These are phyloP conservation scores for Teratosphaeriaceae sp. DNA, from an alignment of 2,329 filamentous ascomycete genomes.

Conservation along the genomic window DNA sequence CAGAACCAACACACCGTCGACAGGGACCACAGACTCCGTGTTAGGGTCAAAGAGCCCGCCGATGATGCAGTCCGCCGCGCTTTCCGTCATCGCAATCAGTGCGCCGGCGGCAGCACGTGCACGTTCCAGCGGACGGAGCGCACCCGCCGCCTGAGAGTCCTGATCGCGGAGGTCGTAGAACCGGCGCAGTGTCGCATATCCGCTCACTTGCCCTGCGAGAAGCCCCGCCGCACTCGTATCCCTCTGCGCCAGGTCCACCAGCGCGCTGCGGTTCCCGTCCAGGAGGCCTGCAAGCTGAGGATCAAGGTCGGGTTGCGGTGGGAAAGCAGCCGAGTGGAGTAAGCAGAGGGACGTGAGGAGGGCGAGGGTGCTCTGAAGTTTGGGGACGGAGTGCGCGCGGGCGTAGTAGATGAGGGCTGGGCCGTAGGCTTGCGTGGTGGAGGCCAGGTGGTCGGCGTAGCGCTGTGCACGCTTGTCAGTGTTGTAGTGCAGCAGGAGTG, in stretches of 20 bases:
- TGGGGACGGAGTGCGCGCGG: constrained; percentile 68
- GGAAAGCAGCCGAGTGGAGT: constrained; percentile 76
- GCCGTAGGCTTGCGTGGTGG: constrained; percentile 58
- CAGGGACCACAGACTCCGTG: constrained; percentile 75
- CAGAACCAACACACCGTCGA: constrained; percentile 77
- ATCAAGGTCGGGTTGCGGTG: constrained; percentile 65
- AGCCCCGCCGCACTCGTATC: constrained; percentile 79
- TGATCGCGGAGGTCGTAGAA: constrained; percentile 88
- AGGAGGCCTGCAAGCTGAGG: constrained; percentile 63
- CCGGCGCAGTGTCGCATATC: constrained; percentile 82
- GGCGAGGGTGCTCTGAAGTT: constrained; percentile 79
- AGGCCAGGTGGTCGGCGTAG: constrained; percentile 71
- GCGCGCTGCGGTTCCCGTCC: constrained; percentile 61
- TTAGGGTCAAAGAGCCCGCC: constrained; percentile 81
- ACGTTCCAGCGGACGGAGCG: constrained; percentile 46
- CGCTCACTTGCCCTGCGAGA: constrained; percentile 77
- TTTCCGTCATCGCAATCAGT: constrained; percentile 75
- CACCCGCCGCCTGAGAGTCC: constrained; percentile 29
- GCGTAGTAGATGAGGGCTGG: constrained; percentile 88
- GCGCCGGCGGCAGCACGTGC: constrained; percentile 66
- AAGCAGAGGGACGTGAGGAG: constrained; percentile 82
- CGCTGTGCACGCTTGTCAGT: constrained; percentile 47
- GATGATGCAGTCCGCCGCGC: constrained; percentile 82
- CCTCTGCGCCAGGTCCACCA: constrained; percentile 64
- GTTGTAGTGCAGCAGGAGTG: background rate